Base-by-base conservation (phyloP, 805 yeast species). In the Candida krabiensis region DNA sequence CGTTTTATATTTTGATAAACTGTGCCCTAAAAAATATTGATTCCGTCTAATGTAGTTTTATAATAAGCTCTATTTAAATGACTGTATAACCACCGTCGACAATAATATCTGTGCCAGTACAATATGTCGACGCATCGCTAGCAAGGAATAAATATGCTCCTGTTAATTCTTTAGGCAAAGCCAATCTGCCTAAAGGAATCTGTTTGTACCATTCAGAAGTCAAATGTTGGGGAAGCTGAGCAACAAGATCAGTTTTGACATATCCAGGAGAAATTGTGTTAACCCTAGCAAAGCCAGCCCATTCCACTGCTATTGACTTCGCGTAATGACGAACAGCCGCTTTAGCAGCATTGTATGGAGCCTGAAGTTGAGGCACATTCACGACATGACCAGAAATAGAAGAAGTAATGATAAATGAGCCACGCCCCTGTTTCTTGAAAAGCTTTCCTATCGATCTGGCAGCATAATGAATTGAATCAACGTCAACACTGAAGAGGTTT, bases 331-430 rank as follows among this genome's bases (percentile, higher is more conserved):
- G 58, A 19, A 86, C 80, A 9, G 80, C 96, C 28, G 96, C 95
- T 70, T 87, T 88, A 50, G 89, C 85, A 12, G 88, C 86, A 56
- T 87, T 87, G 69, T 87, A 87, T 27, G 84, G 79, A 11, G 95
- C 84, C 66, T 88, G 96, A 58, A 79, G 70, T 62, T 89, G 93
- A 17, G 96, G 96, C 45, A 80, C 77, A 63, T 88, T 88, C 53
- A 80, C 93, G 53, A 89, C 81, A 65, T 82, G 88, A 12, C 86
- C 96, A 19, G 93, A 83, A 86, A 88, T 88, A 27, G 95, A 86
- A 4, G 95, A 89, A 4, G 96, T 88, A 63, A 85, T 73, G 50
- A 88, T 79, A 51, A 89, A 70, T 1, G 95, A 83, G 22, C 96
- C 96, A 42, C 63, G 64, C 13, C 86, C 84, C 56, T 85, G 88